Evolutionary conservation across 148 eudicot species (phyloP).

Genomic region (Selenicereus undatus): DNA sequence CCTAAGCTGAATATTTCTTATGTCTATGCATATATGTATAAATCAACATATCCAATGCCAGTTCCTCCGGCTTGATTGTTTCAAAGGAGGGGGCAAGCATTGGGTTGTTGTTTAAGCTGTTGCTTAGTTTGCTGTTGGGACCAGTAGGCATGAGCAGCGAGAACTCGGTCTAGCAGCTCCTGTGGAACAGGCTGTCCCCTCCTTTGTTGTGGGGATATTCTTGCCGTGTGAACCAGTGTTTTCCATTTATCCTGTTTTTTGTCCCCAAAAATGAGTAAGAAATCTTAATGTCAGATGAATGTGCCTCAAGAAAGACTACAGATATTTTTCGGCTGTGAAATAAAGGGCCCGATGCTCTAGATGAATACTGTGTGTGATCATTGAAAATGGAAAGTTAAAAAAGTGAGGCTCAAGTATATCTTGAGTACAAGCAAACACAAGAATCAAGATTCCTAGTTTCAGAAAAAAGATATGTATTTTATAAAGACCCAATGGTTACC

Average conservation of each 20-base stretch:
- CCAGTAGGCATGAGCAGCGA: slow-evolving; percentile 84
- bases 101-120: slow-evolving; percentile 58
- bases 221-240: slow-evolving; percentile 93
- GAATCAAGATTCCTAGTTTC: slow-evolving; percentile 28
- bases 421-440: slow-evolving; percentile 23
- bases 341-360: not conserved
- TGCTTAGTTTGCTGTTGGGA: slow-evolving; percentile 78
- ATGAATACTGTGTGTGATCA: slow-evolving; percentile 8
- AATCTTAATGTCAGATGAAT: not conserved
- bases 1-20: slow-evolving; percentile 19
- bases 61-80: not conserved
- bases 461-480: slow-evolving; percentile 5
- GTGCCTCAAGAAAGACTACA: not conserved
- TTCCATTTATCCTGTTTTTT: slow-evolving; percentile 85
- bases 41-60: slow-evolving; percentile 15
- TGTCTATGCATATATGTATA: slow-evolving; percentile 24
- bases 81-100: slow-evolving; percentile 55
- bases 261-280: not conserved
- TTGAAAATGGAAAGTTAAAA: not conserved
- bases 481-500: slow-evolving; percentile 24
- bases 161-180: slow-evolving; percentile 77
- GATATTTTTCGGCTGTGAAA: not conserved
- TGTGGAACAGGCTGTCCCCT: slow-evolving; percentile 97
- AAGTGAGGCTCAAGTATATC: slow-evolving; percentile 7
- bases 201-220: slow-evolving; percentile 92